Base-by-base conservation (phyloP, 2,329 filamentous ascomycete genomes). In the Colletotrichum caudatum region DNA sequence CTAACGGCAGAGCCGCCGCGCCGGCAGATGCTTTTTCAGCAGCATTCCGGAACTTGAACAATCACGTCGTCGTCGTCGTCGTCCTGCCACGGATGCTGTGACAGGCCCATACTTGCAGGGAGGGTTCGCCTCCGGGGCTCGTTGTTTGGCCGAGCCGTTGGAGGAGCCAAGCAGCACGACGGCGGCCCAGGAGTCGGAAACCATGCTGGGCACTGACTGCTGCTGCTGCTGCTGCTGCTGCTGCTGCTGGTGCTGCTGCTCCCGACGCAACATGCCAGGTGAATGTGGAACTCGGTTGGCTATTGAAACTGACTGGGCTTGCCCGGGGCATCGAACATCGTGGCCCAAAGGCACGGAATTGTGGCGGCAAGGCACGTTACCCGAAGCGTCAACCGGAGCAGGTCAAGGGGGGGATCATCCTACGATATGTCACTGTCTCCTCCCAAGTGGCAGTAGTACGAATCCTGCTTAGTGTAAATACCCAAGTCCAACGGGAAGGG, bases 381-480 rank as follows among this genome's bases (percentile, higher is more conserved):
- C 3, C 44, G 23, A 46, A 51, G 20, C 29, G 54, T 48, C 23
- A 14, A 5, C 46, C n/a, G 20, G 2, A 16, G 35, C 35, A 57
- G n/a, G 54, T 33, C 50, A 53, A 51, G 23, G 51, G 51, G 54
- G 35, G 23, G 39, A 12, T 54, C 35, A 39, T 26, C n/a, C 54
- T 26, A 35, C 11, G 54, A 48, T 61, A 63, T 68, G 65, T 68
- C 65, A 68, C 59, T 57, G 39, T 64, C 48, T 35, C 23, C 11
- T 37, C 39, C 33, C 61, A 48, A 63, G 50, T 50, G 58, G 65
- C 41, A 63, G 39, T 39, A 63, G 39, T 39, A 23, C 29, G 29
- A 29, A 29, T 29, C 3, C 37, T 39, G 37, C 12, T 16, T 26
- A 53, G 11, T 18, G 23, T 44, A 26, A 4, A 23, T 46, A 51